phyloP scores from a whole-genome alignment of 495 filamentous ascomycete species.

The Penicillium fimorum region DNA sequence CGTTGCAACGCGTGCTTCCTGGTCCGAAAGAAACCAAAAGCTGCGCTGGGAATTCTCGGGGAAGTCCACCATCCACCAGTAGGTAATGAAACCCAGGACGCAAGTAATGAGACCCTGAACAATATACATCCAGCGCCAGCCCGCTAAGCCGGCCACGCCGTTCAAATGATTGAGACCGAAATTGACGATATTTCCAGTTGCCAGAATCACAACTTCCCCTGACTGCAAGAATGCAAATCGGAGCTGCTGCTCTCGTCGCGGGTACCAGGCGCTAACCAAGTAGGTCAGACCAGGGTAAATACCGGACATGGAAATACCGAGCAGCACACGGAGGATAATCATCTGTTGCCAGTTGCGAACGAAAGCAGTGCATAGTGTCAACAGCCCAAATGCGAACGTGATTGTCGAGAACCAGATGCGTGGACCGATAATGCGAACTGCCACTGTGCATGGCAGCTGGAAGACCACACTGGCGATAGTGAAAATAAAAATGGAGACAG shows the following conservation, averaged over 20 bases:
- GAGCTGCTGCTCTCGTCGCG: conserved; percentile 67
- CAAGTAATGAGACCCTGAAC: conserved; percentile 66
- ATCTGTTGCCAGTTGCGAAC: conserved; percentile 66
- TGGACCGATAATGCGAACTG: conserved; percentile 66
- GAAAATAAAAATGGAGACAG: conserved; percentile 76
- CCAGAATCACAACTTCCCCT: conserved; percentile 64
- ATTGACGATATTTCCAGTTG: conserved; percentile 71
- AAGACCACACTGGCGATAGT: conserved; percentile 72
- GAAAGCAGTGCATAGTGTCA: conserved; percentile 67
- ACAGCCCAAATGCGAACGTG: conserved; percentile 67
- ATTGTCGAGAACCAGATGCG: conserved; percentile 66
- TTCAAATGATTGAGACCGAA: conserved; percentile 66
- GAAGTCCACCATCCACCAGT: conserved; percentile 81
- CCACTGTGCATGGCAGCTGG: conserved; percentile 71
- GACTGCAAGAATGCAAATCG: conserved; percentile 73
- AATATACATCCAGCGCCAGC: conserved; percentile 78
- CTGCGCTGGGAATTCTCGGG: conserved; percentile 63
- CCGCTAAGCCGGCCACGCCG: conserved; percentile 57
- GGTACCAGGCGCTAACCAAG: conserved; percentile 73
- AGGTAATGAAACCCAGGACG: conserved; percentile 65
- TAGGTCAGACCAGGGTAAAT: conserved; percentile 72
- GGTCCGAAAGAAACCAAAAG: conserved; percentile 60
- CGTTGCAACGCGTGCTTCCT: conserved; percentile 56
- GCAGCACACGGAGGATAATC: conserved; percentile 67
- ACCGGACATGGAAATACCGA: conserved; percentile 66